These are phyloP conservation scores for Leccinum broughii DNA, from an alignment of 768 basidiomycete species.

Conservation along the genomic window DNA sequence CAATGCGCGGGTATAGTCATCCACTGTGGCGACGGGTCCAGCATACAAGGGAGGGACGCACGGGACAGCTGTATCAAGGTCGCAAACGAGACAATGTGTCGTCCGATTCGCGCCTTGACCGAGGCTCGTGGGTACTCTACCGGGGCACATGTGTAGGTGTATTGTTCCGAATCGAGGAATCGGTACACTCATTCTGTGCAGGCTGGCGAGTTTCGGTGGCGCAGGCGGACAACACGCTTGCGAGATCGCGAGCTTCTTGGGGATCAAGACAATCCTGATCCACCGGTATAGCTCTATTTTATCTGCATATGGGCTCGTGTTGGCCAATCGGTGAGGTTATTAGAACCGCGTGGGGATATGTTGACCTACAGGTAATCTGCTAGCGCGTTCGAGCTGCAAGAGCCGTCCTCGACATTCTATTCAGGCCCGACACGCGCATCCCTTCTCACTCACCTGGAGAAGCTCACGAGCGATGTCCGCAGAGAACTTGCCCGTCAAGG, in stretches of 20 bases:
- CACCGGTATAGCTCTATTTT: slow-evolving; percentile 92
- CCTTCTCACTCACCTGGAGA: slow-evolving; percentile 68
- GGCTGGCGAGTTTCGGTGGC: slow-evolving; percentile 85
- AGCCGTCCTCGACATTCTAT: slow-evolving; percentile 83
- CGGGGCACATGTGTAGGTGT: slow-evolving; percentile 63
- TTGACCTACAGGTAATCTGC: not conserved
- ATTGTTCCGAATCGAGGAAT: not conserved
- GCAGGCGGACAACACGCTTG: slow-evolving; percentile 92
- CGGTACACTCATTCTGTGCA: slow-evolving; percentile 28
- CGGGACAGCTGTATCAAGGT: slow-evolving; percentile 84
- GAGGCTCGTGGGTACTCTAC: slow-evolving; percentile 88
- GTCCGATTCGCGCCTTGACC: slow-evolving; percentile 89
- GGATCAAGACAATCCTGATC: slow-evolving; percentile 85
- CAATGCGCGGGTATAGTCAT: not conserved
- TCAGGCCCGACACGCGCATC: slow-evolving; percentile 52
- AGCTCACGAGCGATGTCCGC: slow-evolving; percentile 60
- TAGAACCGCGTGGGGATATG: not conserved
- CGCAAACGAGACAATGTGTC: slow-evolving; percentile 94
- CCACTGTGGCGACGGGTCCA: too few relatives aligned
- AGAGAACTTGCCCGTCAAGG: slow-evolving; percentile 74
- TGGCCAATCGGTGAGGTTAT: slow-evolving; percentile 65
- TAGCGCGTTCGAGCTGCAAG: slow-evolving; percentile 85
- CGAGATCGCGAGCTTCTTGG: slow-evolving; percentile 83
- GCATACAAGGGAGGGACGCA: not conserved
- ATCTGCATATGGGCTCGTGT: slow-evolving; percentile 91